Base-by-base conservation (phyloP, 2,329 filamentous ascomycete species). In the Leptographium flavum region DNA sequence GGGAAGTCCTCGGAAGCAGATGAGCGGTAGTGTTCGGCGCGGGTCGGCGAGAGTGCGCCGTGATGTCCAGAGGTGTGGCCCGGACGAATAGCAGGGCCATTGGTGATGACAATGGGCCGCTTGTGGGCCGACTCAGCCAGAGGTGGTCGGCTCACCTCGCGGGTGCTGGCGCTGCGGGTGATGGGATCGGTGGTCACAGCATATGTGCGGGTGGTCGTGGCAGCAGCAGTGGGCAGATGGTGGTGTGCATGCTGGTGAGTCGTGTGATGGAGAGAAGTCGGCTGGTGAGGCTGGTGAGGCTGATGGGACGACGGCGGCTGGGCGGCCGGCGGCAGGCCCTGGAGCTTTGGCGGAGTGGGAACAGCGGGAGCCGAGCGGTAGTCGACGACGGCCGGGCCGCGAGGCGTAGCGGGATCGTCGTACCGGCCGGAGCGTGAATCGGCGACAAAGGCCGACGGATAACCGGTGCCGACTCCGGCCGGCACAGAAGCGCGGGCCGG, bases 81-180 rank as follows among this genome's bases (percentile, higher is more conserved):
- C 4, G 45, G 4, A 21, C 39, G 22, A 10, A 21, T 40, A 13
- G 57, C 58, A 39, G 70, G 66, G 25, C 64, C 65, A n/a, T 73
- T 74, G 19, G 73, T 78, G 50, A 79, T 67, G 47, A 77, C 72
- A 52, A 77, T 68, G 45, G 74, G 70, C 11, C 74, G 71, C 35
- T 69, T 64, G 32, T 60, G 57, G 22, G 62, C 56, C 14, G 68
- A 60, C 46, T 79, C 76, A 22, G 74, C 50, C 1, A 72, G 74
- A 1, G 68, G 63, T 8, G 69, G 69, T 25, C 71, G 70, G 57
- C 70, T 65, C 31, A 60, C 57, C 27, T 74, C 71, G 50, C 70
- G 69, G 33, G 66, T 59, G 53, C 63, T 71, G 40, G 66, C 62
- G 47, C 62, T 67, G 49, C 71, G 66, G 33, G 64, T 55, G 19